A percentile compares a stretch with the other conserved stretches of the same genome.
phyloP scores from a whole-genome alignment of 1,139 yeast genomes.

The Taiozyma sp. region DNA sequence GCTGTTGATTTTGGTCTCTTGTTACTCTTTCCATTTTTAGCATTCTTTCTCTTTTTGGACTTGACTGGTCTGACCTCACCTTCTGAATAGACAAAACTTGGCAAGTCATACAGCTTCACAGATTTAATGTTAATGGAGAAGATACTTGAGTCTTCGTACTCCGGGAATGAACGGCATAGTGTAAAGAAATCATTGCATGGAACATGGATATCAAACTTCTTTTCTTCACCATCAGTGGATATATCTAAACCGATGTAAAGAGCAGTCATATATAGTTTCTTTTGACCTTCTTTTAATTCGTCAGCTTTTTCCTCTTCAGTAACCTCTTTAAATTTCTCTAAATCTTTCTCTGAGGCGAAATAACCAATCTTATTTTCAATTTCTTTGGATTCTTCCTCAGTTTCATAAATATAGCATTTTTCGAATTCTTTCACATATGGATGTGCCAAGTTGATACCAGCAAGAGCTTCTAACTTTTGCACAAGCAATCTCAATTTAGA shows the following conservation, averaged over 20 bases:
- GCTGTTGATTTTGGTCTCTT: conserved; percentile 29
- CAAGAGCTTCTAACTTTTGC: conserved; percentile 70
- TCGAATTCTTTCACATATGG: conserved; percentile 83
- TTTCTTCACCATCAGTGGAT: conserved; percentile 38
- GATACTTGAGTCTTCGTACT: conserved; percentile 53
- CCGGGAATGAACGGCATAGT: conserved; percentile 73
- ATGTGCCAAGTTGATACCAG: conserved; percentile 79
- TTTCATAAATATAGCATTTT: conserved; percentile 46
- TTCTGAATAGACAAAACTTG: conserved; percentile 77
- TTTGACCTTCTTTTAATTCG: conserved; percentile 25
- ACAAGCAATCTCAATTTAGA: conserved; percentile 79
- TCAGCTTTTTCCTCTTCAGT: conserved; percentile 31
- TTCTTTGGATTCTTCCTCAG: conserved; percentile 48
- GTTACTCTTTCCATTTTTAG: conserved; percentile 24
- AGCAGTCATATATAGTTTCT: conserved; percentile 62
- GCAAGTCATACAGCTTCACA: conserved; percentile 76
- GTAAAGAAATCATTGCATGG: conserved; percentile 89
- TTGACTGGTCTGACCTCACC: conserved; percentile 73
- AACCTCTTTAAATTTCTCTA: conserved; percentile 29
- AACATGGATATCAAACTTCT: conserved; percentile 78
- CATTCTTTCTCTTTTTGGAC: conserved; percentile 45
- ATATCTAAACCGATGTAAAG: conserved; percentile 79
- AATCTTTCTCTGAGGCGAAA: conserved; percentile 37
- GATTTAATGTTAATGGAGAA: conserved; percentile 64
- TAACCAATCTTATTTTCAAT: conserved; percentile 56